Conservation (phyloP, 768 basidiomycete species). For the Boletus vermiculosoides region DNA sequence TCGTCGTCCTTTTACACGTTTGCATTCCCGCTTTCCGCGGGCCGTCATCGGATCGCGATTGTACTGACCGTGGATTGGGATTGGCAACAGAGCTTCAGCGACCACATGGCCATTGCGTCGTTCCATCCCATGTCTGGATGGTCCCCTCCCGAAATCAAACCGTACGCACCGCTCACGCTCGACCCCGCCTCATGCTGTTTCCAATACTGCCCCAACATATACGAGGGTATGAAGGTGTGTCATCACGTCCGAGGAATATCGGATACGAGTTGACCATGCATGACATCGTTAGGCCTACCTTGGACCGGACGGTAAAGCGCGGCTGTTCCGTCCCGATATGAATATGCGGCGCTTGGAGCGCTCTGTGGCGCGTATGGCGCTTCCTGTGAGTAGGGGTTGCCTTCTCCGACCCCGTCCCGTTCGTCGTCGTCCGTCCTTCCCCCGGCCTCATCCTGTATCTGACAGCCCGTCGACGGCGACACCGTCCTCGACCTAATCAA, state of each 20-base stretch:
- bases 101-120: constrained; percentile 75
- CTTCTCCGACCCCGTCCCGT: background rate
- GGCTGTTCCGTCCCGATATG: constrained; percentile 78
- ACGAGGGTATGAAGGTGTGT: constrained; percentile 68
- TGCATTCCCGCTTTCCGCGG: background rate
- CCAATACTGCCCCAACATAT: constrained; percentile 59
- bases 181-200: constrained; percentile 57
- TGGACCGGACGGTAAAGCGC: constrained; percentile 66
- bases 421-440: too few relatives aligned
- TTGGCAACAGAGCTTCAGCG: constrained; percentile 31
- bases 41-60: background rate
- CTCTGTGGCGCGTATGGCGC: constrained; percentile 67
- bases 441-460: too few relatives aligned
- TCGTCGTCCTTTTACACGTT: background rate
- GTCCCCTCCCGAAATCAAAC: constrained; percentile 71
- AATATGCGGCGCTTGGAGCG: constrained; percentile 82
- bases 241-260: background rate
- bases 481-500: constrained; percentile 54
- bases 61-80: background rate
- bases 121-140: constrained; percentile 66
- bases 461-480: constrained; percentile 44
- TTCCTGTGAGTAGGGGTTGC: constrained; percentile 50
- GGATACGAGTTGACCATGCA: background rate
- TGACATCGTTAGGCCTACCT: constrained; percentile 56
- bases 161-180: constrained; percentile 58